Evolutionary conservation across 768 basidiomycete genomes (phyloP).

Genomic region (Lactarius trivialis): DNA sequence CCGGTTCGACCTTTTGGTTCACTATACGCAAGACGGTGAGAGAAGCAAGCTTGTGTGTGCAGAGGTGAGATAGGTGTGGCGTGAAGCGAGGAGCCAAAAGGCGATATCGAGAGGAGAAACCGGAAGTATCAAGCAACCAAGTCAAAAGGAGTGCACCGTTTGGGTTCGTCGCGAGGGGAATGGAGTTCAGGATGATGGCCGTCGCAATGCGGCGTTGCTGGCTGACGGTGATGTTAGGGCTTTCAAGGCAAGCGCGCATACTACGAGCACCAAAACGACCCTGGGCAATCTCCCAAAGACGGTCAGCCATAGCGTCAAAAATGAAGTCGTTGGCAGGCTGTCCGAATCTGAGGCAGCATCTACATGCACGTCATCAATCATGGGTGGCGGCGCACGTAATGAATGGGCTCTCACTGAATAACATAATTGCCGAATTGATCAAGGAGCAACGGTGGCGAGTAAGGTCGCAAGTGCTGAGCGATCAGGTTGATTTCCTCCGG

Average conservation of each 20-base stretch:
- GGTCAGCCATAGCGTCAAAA: constrained; percentile 96
- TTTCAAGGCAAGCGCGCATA: constrained; percentile 95
- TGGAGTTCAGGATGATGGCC: constrained; percentile 92
- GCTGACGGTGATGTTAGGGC: constrained; percentile 74
- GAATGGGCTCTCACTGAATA: constrained; percentile 59
- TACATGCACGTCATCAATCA: constrained; percentile 27
- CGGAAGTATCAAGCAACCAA: constrained; percentile 93
- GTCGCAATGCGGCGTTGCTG: constrained; percentile 95
- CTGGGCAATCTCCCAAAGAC: constrained; percentile 98
- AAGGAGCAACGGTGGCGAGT: constrained; percentile 86
- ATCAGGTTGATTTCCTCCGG: constrained; percentile 84
- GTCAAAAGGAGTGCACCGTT: constrained; percentile 94
- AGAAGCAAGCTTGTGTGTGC: constrained; percentile 96
- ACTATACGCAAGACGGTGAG: constrained; percentile 92
- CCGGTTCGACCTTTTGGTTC: constrained; percentile 91
- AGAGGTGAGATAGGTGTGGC: constrained; percentile 92
- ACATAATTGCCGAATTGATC: constrained; percentile 95
- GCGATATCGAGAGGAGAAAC: constrained; percentile 92
- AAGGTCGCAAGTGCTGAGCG: constrained; percentile 81
- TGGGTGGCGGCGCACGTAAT: constrained; percentile 1
- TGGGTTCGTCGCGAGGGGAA: constrained; percentile 94
- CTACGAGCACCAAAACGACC: constrained; percentile 96
- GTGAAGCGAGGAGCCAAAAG: constrained; percentile 93
- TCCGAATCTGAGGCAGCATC: constrained; percentile 88
- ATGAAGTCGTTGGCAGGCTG: constrained; percentile 90